Evolutionary conservation across 192 early-diverging fungal species (phyloP).

Genomic region (Hyaloraphidium curvatum): DNA sequence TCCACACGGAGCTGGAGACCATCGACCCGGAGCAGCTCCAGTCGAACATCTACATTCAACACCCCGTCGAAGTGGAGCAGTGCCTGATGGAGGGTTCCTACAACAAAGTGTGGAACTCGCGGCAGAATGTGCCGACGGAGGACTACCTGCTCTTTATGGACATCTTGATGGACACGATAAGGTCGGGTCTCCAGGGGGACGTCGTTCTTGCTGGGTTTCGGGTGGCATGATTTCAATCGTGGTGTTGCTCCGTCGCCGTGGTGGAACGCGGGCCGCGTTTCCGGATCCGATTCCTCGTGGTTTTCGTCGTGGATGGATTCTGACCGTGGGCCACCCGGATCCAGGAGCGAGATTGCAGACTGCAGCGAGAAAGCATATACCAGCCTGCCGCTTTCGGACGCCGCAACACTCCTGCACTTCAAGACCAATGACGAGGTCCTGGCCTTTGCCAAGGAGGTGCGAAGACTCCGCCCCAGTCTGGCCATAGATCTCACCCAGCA

Average conservation of each 20-base stretch:
- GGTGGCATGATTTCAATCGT: no score
- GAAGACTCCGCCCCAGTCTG: background rate
- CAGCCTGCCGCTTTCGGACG: conserved; percentile 64
- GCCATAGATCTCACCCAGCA: conserved; percentile 3
- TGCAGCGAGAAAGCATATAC: conserved; percentile 90
- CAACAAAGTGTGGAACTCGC: conserved; percentile 87
- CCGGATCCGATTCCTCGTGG: no score
- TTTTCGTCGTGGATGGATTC: conserved; percentile 6
- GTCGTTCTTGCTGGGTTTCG: conserved; percentile 10
- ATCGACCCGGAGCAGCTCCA: conserved; percentile 66
- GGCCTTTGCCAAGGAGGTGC: conserved; percentile 67
- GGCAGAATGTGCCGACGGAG: conserved; percentile 68
- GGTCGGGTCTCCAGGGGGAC: conserved; percentile 23
- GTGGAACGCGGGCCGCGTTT: no score
- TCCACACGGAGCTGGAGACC: conserved; percentile 88
- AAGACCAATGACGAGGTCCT: conserved; percentile 59
- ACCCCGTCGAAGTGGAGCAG: conserved; percentile 87
- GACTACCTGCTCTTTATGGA: conserved; percentile 90
- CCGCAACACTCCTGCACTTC: conserved; percentile 82
- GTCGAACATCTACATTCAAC: conserved; percentile 66
- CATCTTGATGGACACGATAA: conserved; percentile 80
- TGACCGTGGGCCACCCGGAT: background rate
- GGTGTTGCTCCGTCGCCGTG: no score
- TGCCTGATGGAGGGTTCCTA: conserved; percentile 95
- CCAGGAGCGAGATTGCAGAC: conserved; percentile 81